phyloP scores from a whole-genome alignment of 768 basidiomycete species.

The Tulasnella sp. region DNA sequence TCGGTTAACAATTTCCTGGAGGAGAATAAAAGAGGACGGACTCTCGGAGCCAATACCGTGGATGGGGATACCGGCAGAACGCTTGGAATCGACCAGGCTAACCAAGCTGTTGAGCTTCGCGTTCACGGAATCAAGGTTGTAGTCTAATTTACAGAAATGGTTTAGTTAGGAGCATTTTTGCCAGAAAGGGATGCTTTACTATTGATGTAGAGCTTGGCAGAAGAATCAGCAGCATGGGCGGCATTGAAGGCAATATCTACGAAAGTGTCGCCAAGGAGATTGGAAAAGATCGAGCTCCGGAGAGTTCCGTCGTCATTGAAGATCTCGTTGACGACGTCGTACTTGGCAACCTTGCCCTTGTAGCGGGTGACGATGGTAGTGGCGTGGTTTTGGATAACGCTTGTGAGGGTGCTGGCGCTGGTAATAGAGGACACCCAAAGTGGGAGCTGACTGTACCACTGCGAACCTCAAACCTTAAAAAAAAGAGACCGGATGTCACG shows the following conservation, averaged over 20 bases:
- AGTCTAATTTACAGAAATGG: neutral
- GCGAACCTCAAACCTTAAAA: neutral
- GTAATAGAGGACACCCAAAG: conserved; percentile 18
- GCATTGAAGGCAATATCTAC: conserved; percentile 46
- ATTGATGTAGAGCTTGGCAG: conserved; percentile 28
- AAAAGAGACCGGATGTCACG: neutral
- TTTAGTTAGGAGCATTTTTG: neutral
- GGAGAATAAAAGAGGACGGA: neutral
- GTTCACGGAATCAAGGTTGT: conserved; percentile 14
- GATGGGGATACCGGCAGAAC: conserved; percentile 5
- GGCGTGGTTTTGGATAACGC: conserved; percentile 23
- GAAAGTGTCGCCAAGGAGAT: conserved; percentile 43
- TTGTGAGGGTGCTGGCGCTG: conserved; percentile 18
- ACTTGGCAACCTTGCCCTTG: conserved; percentile 20
- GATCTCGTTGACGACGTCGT: conserved; percentile 34
- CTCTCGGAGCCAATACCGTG: conserved; percentile 15
- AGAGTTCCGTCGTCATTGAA: conserved; percentile 47
- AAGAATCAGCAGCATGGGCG: conserved; percentile 44
- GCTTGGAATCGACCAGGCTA: neutral
- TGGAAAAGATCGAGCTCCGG: conserved; percentile 36
- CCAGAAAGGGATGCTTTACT: neutral
- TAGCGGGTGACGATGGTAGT: conserved; percentile 18
- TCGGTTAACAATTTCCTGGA: neutral
- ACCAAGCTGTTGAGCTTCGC: neutral
- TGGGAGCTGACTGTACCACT: conserved; percentile 20